A percentile compares a stretch with the other conserved stretches of the same genome.
Evolutionary conservation across 2,329 filamentous ascomycete species (phyloP).

Genomic region (Diaporthe nobilis): DNA sequence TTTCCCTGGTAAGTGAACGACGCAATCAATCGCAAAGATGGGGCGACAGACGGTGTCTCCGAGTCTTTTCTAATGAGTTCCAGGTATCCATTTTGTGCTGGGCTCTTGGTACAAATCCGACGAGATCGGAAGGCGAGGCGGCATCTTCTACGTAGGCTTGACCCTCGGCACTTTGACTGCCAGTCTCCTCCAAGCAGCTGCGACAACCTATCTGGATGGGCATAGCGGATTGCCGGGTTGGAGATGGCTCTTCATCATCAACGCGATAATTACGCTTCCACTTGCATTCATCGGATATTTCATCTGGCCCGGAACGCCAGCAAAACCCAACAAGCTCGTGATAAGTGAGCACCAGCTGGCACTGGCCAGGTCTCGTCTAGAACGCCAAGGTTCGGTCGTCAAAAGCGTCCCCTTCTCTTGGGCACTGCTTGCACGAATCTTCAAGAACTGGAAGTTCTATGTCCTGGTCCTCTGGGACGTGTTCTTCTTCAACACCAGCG

Average conservation of each 20-base stretch:
- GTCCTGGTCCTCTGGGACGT: slow-evolving; percentile 64
- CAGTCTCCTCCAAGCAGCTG: slow-evolving; percentile 40
- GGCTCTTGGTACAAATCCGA: slow-evolving; percentile 41
- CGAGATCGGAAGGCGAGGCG: slow-evolving; percentile 39
- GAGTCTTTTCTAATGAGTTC: background rate
- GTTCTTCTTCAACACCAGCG: slow-evolving; percentile 70
- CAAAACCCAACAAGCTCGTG: slow-evolving; percentile 52
- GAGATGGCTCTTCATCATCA: slow-evolving; percentile 46
- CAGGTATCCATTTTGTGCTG: slow-evolving; percentile 38
- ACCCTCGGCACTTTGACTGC: slow-evolving; percentile 40
- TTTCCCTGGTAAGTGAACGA: background rate
- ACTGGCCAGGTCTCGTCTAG: slow-evolving; percentile 51
- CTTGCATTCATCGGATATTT: slow-evolving; percentile 63
- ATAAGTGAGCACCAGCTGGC: slow-evolving; percentile 50
- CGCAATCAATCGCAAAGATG: background rate
- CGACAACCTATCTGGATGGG: slow-evolving; percentile 39
- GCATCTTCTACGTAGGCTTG: slow-evolving; percentile 50
- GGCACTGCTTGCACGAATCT: slow-evolving; percentile 51
- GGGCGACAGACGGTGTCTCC: background rate
- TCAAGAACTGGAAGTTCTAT: slow-evolving; percentile 63
- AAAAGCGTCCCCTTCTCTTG: slow-evolving; percentile 47
- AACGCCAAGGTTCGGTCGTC: slow-evolving; percentile 40
- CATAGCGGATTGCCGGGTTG: slow-evolving; percentile 32
- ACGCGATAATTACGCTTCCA: slow-evolving; percentile 65
- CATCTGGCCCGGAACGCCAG: slow-evolving; percentile 55